A percentile compares a stretch with the other conserved stretches of the same genome.
Evolutionary conservation across 2,329 filamentous ascomycete species (phyloP).

Genomic region (Lizonia empirigonia): DNA sequence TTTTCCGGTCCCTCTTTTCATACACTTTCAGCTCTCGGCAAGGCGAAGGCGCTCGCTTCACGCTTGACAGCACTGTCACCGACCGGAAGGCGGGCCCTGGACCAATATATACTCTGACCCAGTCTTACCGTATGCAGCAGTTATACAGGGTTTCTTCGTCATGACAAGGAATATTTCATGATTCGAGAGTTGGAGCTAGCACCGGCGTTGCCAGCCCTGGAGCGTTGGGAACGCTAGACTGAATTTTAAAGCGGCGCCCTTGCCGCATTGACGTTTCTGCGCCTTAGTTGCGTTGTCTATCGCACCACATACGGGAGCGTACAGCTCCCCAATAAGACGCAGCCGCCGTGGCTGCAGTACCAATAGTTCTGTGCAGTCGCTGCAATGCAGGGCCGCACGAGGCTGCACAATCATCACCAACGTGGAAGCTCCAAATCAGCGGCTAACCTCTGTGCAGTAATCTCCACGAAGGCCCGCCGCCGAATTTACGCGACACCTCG

Average conservation of each 20-base stretch:
- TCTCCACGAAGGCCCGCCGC: neutral
- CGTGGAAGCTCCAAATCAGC: neutral
- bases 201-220: conserved; percentile 8
- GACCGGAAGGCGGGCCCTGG: neutral
- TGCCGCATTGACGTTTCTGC: conserved; percentile 6
- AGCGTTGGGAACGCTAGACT: conserved; percentile 11
- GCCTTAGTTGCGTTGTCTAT: conserved; percentile 3
- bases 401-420: neutral
- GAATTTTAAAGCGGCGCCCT: conserved; percentile 16
- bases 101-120: conserved; percentile 11
- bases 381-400: conserved; percentile 8
- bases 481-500: conserved; percentile 3
- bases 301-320: conserved; percentile 4
- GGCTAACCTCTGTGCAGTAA: neutral
- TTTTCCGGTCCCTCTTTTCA: conserved; percentile 14
- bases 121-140: conserved; percentile 10
- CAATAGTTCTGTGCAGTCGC: conserved; percentile 8
- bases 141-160: neutral
- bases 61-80: neutral
- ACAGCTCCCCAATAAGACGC: neutral
- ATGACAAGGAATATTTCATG: conserved; percentile 3
- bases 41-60: conserved; percentile 7
- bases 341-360: conserved; percentile 10
- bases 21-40: conserved; percentile 14
- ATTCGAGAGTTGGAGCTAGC: conserved; percentile 5